Conservation (phyloP, 192 early-diverging fungal species). For the Phlyctochytrium bullatum region DNA sequence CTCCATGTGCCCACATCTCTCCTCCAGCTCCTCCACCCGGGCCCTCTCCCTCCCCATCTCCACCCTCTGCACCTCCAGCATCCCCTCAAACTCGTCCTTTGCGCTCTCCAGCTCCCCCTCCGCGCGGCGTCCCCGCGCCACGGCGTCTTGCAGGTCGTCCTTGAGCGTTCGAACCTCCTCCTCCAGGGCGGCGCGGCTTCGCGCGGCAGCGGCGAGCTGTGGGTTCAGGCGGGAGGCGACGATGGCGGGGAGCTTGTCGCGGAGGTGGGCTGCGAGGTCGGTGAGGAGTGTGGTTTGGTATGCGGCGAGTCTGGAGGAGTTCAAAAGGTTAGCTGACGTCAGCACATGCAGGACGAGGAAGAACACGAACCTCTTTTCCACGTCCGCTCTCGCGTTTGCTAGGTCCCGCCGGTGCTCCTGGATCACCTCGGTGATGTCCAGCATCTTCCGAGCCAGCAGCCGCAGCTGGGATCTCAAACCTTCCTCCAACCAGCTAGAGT, state of each 20-base stretch:
- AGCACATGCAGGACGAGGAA: no score
- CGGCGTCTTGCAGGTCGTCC: neutral
- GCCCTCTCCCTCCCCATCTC: neutral
- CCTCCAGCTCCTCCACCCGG: neutral
- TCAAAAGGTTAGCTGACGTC: no score
- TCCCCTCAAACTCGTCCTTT: neutral
- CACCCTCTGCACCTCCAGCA: neutral
- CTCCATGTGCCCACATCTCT: neutral
- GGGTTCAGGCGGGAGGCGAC: neutral
- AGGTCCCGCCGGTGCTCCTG: no score
- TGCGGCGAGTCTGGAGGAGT: no score
- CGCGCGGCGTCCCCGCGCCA: no score
- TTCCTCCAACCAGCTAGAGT: constrained; percentile 22
- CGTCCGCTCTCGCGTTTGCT: no score
- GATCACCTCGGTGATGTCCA: neutral
- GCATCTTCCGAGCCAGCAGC: constrained; percentile 4
- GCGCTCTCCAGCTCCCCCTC: no score
- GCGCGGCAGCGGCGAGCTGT: neutral
- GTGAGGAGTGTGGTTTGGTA: neutral
- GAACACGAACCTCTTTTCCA: neutral
- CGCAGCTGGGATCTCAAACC: constrained; percentile 15
- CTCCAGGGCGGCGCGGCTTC: neutral
- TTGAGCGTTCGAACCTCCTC: constrained; percentile 5
- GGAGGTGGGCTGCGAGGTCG: neutral
- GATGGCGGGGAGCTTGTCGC: neutral